These are phyloP conservation scores for Neocatenulostroma microsporum DNA, from an alignment of 2,329 filamentous ascomycete genomes.

Conservation along the genomic window DNA sequence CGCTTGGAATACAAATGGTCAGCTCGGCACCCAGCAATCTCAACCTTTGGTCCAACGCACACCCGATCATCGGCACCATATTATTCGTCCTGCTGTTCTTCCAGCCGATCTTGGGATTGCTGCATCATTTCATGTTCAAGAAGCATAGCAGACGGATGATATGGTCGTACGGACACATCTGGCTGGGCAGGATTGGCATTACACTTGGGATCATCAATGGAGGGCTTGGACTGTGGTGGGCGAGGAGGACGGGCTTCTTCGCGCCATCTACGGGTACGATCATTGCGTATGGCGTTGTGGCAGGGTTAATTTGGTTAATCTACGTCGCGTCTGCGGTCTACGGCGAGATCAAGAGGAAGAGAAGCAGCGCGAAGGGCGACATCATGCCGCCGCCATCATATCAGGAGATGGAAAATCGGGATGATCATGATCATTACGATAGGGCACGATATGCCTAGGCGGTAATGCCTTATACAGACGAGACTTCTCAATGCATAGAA, in stretches of 20 bases:
- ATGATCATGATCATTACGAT: too few species aligned
- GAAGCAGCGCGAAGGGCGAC: constrained; percentile 7
- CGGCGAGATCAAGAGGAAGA: constrained; percentile 14
- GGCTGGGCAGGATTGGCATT: constrained; percentile 47
- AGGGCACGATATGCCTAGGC: too few species aligned
- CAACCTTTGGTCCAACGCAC: constrained; percentile 32
- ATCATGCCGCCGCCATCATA: constrained; percentile 6
- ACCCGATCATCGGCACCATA: constrained; percentile 49
- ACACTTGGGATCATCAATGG: constrained; percentile 51
- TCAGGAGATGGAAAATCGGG: too few species aligned
- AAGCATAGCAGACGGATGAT: constrained; percentile 39
- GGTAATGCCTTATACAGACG: too few species aligned
- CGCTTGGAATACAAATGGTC: constrained; percentile 45
- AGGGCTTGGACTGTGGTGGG: constrained; percentile 46
- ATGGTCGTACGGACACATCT: constrained; percentile 46
- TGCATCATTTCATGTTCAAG: constrained; percentile 48
- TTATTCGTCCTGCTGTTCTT: constrained; percentile 47
- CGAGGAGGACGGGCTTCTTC: constrained; percentile 30
- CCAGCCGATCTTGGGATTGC: constrained; percentile 45
- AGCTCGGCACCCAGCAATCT: too few species aligned
- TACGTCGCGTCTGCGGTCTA: constrained; percentile 30
- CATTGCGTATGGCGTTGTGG: constrained; percentile 46
- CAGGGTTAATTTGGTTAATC: constrained; percentile 40
- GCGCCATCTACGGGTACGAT: constrained; percentile 27
- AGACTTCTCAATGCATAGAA: too few species aligned